A percentile compares a stretch with the other conserved stretches of the same genome.
These are phyloP conservation scores for Amesomyces nigricolor DNA, from an alignment of 2,329 filamentous ascomycete genomes.

Conservation along the genomic window DNA sequence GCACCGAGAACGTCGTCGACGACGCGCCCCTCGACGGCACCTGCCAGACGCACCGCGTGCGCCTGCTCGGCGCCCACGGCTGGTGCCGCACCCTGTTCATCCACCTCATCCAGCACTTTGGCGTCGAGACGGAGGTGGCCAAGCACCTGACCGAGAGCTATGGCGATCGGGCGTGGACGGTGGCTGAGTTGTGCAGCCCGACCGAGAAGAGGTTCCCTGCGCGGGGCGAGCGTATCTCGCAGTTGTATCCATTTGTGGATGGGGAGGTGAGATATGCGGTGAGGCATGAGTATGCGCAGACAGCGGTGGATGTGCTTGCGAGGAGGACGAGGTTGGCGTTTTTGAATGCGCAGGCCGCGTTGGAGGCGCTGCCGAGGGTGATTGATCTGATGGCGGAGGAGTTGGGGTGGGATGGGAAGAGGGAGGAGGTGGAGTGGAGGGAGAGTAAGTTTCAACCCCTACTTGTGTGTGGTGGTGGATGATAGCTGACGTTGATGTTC, in stretches of 20 bases:
- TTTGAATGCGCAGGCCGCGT: constrained; percentile 82
- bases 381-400: constrained; percentile 89
- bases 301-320: constrained; percentile 80
- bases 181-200: constrained; percentile 71
- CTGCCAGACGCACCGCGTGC: constrained; percentile 69
- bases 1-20: constrained; percentile 63
- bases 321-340: constrained; percentile 81
- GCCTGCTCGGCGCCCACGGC: constrained; percentile 71
- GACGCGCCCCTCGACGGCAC: constrained; percentile 63
- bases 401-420: constrained; percentile 66
- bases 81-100: constrained; percentile 89
- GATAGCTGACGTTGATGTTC: neutral
- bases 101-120: constrained; percentile 89
- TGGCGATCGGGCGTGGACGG: constrained; percentile 87
- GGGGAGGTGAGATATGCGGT: constrained; percentile 87
- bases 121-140: constrained; percentile 85
- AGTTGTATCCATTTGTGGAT: constrained; percentile 84
- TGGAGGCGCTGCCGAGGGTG: constrained; percentile 76
- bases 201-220: constrained; percentile 78
- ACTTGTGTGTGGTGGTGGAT: neutral
- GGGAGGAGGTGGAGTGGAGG: constrained; percentile 77
- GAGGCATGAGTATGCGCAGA: constrained; percentile 85
- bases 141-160: constrained; percentile 84
- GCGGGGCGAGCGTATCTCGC: constrained; percentile 71
- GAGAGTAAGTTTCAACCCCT: constrained; percentile 48